These are phyloP conservation scores for Amaranthus hypochondriacus DNA, from an alignment of 148 eudicot species.

Conservation along the genomic window DNA sequence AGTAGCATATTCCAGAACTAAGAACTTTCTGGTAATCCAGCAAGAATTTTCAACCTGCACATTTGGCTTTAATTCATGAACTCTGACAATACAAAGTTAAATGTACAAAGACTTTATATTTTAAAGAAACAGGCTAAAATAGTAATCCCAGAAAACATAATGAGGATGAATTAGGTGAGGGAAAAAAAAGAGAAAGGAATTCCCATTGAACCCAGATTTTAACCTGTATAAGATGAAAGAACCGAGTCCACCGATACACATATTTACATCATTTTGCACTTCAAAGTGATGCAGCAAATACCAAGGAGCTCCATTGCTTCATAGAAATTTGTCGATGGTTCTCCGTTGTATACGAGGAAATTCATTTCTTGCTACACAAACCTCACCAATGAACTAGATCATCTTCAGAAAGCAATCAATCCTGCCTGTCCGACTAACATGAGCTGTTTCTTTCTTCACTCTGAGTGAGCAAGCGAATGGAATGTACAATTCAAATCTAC, in stretches of 20 bases:
- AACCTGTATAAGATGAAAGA: slow-evolving; percentile 4
- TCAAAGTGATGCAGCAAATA: slow-evolving; percentile 12
- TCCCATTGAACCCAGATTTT: slow-evolving; percentile 12
- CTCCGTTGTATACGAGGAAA: neutral
- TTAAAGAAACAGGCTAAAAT: neutral
- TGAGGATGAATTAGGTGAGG: slow-evolving; percentile 4
- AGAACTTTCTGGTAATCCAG: neutral
- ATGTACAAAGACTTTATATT: slow-evolving; percentile 10
- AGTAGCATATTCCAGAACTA: too few species aligned
- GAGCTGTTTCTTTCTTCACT: neutral
- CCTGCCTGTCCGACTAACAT: neutral
- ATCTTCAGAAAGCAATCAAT: neutral
- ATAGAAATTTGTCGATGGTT: neutral
- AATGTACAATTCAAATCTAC: neutral
- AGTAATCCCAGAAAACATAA: neutral
- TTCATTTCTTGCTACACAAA: slow-evolving; percentile 2
- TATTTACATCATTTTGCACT: slow-evolving; percentile 18
- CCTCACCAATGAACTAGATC: neutral
- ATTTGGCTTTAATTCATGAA: slow-evolving; percentile 9
- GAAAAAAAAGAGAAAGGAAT: neutral
- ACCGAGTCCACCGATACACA: slow-evolving; percentile 3
- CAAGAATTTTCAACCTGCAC: slow-evolving; percentile 14
- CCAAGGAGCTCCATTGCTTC: neutral
- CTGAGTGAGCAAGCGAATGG: neutral
- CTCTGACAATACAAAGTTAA: neutral